Conservation (phyloP, 1,284 basidiomycete species). For the Psilocybe mexicana region DNA sequence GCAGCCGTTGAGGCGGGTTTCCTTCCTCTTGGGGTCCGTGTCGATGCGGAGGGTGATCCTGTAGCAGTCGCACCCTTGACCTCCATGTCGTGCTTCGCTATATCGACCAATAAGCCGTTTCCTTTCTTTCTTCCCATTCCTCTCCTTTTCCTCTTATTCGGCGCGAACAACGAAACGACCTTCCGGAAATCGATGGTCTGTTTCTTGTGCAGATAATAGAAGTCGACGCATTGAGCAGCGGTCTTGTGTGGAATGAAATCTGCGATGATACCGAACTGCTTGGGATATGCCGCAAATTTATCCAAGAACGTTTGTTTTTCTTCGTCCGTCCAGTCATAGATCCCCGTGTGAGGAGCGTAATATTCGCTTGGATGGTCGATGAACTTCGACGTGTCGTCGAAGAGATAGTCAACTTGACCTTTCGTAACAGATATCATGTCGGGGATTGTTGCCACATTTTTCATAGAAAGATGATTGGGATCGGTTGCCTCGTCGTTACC, state of each 20-base stretch:
- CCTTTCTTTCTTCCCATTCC: conserved; percentile 71
- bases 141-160: conserved; percentile 60
- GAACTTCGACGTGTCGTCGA: conserved; percentile 84
- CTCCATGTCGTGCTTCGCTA: conserved; percentile 73
- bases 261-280: conserved; percentile 92
- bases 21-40: conserved; percentile 34
- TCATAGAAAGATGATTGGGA: conserved; percentile 82
- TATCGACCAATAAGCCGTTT: conserved; percentile 78
- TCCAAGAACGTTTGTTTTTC: conserved; percentile 83
- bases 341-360: conserved; percentile 71
- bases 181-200: conserved; percentile 82
- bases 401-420: conserved; percentile 61
- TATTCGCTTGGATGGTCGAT: conserved; percentile 81
- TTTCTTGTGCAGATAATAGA: conserved; percentile 96
- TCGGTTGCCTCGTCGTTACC: conserved; percentile 93
- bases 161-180: conserved; percentile 64
- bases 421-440: conserved; percentile 84
- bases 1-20: conserved; percentile 35
- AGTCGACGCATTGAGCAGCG: conserved; percentile 86
- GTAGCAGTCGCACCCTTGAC: conserved; percentile 43
- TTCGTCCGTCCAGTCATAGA: conserved; percentile 85
- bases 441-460: conserved; percentile 89
- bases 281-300: conserved; percentile 84
- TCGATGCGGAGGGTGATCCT: conserved; percentile 26
- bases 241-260: conserved; percentile 85